phyloP scores from a whole-genome alignment of 2,329 filamentous ascomycete genomes.

The Stemphylium beticola region DNA sequence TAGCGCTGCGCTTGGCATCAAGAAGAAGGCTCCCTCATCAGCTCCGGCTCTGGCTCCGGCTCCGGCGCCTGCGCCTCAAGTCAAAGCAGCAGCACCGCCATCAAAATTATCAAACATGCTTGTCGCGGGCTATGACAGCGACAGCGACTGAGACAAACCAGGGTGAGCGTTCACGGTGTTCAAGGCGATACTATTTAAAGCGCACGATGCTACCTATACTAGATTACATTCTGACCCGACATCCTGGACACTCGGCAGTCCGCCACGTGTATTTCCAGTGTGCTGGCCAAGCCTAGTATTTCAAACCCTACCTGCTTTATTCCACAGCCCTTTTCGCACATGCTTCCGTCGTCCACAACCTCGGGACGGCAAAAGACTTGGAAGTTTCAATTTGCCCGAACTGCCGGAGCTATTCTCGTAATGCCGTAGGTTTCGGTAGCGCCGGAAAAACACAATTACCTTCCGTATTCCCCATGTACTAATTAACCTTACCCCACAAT shows the following conservation, averaged over 20 bases:
- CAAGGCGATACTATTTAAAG: neutral
- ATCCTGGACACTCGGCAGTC: too few relatives aligned
- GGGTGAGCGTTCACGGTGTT: neutral
- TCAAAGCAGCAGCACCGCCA: slow-evolving; percentile 19
- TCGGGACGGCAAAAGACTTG: neutral
- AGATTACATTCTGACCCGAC: neutral
- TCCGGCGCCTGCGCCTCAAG: slow-evolving; percentile 8
- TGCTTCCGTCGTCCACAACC: too few relatives aligned
- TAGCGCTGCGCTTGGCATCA: slow-evolving; percentile 77
- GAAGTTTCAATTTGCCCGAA: slow-evolving; percentile 4
- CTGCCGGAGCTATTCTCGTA: slow-evolving; percentile 8
- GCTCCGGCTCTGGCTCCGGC: slow-evolving; percentile 17
- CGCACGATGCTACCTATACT: slow-evolving; percentile 4
- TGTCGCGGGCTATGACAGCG: slow-evolving; percentile 40
- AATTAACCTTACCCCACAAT: slow-evolving; percentile 18
- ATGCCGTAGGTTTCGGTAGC: neutral
- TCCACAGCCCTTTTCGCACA: too few relatives aligned
- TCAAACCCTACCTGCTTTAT: too few relatives aligned
- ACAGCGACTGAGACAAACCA: slow-evolving; percentile 25
- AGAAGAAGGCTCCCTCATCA: slow-evolving; percentile 52
- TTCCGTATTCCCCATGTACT: neutral
- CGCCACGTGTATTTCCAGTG: too few relatives aligned
- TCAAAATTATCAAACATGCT: slow-evolving; percentile 34
- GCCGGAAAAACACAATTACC: neutral
- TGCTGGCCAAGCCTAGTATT: too few relatives aligned